phyloP scores from a whole-genome alignment of 257 asterid genomes.

The Lithospermum erythrorhizon region DNA sequence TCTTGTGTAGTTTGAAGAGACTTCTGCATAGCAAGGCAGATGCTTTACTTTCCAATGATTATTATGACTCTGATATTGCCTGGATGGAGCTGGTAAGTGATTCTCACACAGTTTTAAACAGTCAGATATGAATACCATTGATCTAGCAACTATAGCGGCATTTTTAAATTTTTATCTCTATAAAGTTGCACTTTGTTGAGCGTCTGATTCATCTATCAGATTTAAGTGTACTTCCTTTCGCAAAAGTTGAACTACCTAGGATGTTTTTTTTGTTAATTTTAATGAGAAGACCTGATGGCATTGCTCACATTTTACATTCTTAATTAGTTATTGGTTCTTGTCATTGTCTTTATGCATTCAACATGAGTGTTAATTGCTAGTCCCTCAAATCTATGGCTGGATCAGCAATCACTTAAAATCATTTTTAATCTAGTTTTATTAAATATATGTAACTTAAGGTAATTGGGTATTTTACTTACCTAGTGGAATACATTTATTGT shows the following conservation, averaged over 20 bases:
- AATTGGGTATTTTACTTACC: background rate
- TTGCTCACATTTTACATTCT: background rate
- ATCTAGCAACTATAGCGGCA: background rate
- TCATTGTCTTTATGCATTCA: background rate
- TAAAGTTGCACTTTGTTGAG: background rate
- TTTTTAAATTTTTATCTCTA: background rate
- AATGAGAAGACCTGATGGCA: background rate
- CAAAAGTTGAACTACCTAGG: background rate
- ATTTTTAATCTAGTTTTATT: background rate
- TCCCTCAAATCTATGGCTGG: too few relatives aligned
- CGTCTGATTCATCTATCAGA: background rate
- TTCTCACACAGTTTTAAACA: background rate
- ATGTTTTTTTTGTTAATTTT: background rate
- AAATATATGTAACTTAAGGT: background rate
- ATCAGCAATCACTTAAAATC: too few relatives aligned
- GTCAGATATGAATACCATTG: background rate
- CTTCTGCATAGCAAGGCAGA: constrained; percentile 84
- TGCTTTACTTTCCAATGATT: constrained; percentile 85
- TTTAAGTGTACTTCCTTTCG: background rate
- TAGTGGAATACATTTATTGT: background rate
- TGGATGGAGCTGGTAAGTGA: constrained; percentile 96
- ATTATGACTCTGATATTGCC: constrained; percentile 90
- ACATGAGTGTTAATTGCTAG: background rate
- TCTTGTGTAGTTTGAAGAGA: constrained; percentile 69
- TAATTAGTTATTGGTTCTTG: background rate